Evolutionary conservation across 768 basidiomycete genomes (phyloP).

Genomic region (Coprinellus micaceus): DNA sequence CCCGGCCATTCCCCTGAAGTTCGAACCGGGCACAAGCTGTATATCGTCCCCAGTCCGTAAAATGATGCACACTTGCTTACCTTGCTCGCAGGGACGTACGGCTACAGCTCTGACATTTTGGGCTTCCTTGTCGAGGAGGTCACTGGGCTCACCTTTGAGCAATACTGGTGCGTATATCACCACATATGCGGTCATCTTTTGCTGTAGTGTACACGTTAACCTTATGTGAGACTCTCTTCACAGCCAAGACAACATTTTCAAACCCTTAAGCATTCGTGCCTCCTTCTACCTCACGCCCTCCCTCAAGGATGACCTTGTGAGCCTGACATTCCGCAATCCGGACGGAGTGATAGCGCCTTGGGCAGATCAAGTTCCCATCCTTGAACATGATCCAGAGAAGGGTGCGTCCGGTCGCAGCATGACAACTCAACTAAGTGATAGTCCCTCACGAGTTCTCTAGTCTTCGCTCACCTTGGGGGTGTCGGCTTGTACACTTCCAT

Average conservation of each 20-base stretch:
- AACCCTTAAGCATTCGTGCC: slow-evolving; percentile 25
- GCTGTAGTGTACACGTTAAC: background rate
- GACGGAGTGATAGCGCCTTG: slow-evolving; percentile 19
- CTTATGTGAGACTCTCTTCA: background rate
- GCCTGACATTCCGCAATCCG: slow-evolving; percentile 19
- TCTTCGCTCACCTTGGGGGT: slow-evolving; percentile 24
- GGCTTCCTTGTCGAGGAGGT: slow-evolving; percentile 99
- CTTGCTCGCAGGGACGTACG: slow-evolving; percentile 23
- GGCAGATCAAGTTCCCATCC: slow-evolving; percentile 16
- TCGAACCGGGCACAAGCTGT: slow-evolving; percentile 31
- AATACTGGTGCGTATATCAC: slow-evolving; percentile 24
- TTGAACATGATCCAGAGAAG: slow-evolving; percentile 25
- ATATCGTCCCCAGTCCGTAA: background rate
- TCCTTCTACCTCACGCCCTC: slow-evolving; percentile 28
- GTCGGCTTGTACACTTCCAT: slow-evolving; percentile 25
- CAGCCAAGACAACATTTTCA: slow-evolving; percentile 31
- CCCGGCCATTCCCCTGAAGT: slow-evolving; percentile 23
- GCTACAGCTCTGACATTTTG: slow-evolving; percentile 60
- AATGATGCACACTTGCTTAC: background rate
- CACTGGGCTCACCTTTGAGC: slow-evolving; percentile 74
- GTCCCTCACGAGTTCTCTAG: too few species aligned
- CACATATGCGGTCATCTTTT: background rate
- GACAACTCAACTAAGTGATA: background rate
- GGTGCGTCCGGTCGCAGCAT: slow-evolving; percentile 11
- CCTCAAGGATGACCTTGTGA: slow-evolving; percentile 17